These are phyloP conservation scores for Dendrobium catenatum DNA, from an alignment of 106 monocot genomes.

Conservation along the genomic window DNA sequence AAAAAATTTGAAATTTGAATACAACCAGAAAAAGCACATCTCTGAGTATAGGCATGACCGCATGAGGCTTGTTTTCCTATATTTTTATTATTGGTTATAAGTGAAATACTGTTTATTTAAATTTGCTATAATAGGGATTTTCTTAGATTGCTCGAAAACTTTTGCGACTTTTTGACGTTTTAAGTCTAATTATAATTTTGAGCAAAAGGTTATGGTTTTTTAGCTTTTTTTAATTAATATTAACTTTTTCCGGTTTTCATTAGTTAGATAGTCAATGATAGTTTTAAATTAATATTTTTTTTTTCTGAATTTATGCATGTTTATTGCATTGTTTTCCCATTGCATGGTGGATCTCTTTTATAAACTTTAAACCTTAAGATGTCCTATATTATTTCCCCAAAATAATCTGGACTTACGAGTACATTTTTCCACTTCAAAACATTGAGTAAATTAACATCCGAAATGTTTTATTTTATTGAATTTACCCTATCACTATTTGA, in stretches of 20 bases:
- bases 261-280: neutral
- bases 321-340: neutral
- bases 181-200: neutral
- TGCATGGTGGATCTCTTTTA: neutral
- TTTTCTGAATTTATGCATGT: neutral
- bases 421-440: neutral
- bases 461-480: neutral
- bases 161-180: neutral
- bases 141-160: neutral
- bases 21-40: too few relatives aligned
- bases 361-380: neutral
- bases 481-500: neutral
- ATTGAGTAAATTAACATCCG: neutral
- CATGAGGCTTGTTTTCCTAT: too few relatives aligned
- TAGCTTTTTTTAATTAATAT: neutral
- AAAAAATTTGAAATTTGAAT: too few relatives aligned
- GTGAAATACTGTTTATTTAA: neutral
- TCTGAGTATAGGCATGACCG: too few relatives aligned
- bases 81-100: too few relatives aligned
- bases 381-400: neutral
- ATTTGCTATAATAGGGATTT: neutral
- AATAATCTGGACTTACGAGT: neutral
- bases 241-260: neutral
- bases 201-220: neutral
- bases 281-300: neutral